These are phyloP conservation scores for Lotus japonicus DNA, from an alignment of 306 rosid genomes.

Conservation along the genomic window DNA sequence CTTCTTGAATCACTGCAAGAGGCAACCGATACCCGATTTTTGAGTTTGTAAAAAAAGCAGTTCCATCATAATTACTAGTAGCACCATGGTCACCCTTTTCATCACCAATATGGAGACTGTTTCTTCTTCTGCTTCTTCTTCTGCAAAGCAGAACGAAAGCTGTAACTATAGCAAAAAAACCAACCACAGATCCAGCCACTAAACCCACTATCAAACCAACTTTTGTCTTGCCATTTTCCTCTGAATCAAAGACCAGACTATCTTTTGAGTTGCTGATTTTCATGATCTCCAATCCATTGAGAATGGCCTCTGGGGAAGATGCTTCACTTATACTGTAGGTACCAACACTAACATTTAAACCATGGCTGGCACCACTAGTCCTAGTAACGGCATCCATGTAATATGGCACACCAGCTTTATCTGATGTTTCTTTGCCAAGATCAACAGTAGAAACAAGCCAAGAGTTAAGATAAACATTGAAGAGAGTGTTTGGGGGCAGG, in stretches of 20 bases:
- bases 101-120: constrained; percentile 22
- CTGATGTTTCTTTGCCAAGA: constrained; percentile 19
- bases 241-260: constrained; percentile 30
- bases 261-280: constrained; percentile 44
- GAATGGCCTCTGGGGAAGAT: constrained; percentile 25
- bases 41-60: constrained; percentile 27
- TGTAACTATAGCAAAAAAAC: constrained; percentile 18
- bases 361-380: constrained; percentile 3
- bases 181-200: constrained; percentile 30
- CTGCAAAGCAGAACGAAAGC: constrained; percentile 28
- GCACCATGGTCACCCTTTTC: constrained; percentile 18
- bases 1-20: constrained; percentile 33
- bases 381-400: constrained; percentile 41
- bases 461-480: constrained; percentile 47
- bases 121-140: constrained; percentile 40
- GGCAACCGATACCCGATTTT: constrained; percentile 52
- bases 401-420: constrained; percentile 40
- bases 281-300: constrained; percentile 68
- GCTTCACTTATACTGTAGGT: background rate
- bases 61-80: background rate
- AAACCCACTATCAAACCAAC: constrained; percentile 33
- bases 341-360: constrained; percentile 50
- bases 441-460: constrained; percentile 35
- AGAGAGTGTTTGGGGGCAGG: background rate
- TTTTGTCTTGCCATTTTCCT: constrained; percentile 27